Evolutionary conservation across 2,329 filamentous ascomycete species (phyloP).

Genomic region (Sporothrix euskadiensis): DNA sequence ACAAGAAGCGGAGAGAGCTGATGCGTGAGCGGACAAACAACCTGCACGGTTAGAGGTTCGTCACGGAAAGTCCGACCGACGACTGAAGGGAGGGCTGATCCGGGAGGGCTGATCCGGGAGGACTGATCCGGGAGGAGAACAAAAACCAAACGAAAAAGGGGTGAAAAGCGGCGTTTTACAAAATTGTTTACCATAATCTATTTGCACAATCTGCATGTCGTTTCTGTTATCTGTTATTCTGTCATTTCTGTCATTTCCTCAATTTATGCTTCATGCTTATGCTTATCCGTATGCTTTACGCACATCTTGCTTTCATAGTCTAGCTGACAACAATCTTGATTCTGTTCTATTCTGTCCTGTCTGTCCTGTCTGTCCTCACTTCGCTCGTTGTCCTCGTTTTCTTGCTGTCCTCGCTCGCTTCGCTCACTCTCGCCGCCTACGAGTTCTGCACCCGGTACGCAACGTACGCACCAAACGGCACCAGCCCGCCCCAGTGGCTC

Average conservation of each 20-base stretch:
- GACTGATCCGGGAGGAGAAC: no score
- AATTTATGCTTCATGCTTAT: no score
- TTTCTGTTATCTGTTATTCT: not conserved
- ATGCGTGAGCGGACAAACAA: slow-evolving; percentile 24
- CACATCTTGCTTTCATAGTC: no score
- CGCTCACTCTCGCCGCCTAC: not conserved
- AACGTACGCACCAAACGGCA: slow-evolving; percentile 7
- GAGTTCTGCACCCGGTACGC: slow-evolving; percentile 1
- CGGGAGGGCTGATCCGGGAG: not conserved
- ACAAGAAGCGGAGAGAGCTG: slow-evolving; percentile 27
- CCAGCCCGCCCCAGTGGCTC: slow-evolving; percentile 6
- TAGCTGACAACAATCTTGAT: not conserved
- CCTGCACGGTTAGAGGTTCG: slow-evolving; percentile 23
- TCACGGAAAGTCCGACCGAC: no score
- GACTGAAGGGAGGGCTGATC: not conserved
- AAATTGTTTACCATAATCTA: not conserved
- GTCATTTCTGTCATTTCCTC: no score
- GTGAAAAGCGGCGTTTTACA: not conserved
- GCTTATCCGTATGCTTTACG: no score
- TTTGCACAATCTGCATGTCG: not conserved
- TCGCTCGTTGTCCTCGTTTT: not conserved
- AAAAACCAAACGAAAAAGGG: not conserved
- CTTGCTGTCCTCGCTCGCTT: not conserved
- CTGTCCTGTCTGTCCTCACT: not conserved
- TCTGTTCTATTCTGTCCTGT: not conserved